Evolutionary conservation across 73 alveolate genomes (phyloP), one percentile per base, ranked within the genome.

Genomic region (Paramecium pentaurelia): DNA sequence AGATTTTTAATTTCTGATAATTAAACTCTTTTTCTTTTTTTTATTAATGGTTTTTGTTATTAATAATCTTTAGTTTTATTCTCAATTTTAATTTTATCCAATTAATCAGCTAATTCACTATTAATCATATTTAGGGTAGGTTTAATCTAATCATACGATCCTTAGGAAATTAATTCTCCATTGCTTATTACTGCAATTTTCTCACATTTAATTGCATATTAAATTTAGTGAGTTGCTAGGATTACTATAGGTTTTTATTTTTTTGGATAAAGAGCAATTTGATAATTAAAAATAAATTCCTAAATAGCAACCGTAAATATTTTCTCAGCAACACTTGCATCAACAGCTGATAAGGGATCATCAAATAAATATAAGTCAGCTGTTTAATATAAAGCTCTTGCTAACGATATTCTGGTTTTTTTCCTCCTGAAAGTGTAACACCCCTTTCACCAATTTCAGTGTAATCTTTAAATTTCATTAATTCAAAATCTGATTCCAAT

Each of bases 401-500:
- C 98, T 38, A 97, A 87, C 5, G 97, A 70, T 12, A 96, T 95
- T 93, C 98, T 95, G 0, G 96, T 93, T 95, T 96, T 95, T 92
- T 97, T 71, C 98, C 98, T 64, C 98, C 98, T 37, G 96, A 91
- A 58, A 96, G 51, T 58, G 95, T 96, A 1, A 93, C 91, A 10
- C 98, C 98, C 71, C 93, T 96, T 88, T 95, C 97, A 4, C 98
- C 98, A 58, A 96, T 96, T 95, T 96, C 98, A 25, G 98, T 96
- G 18, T 60, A 83, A 89, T 96, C 98, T 1, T 96, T 93, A 14
- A 87, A 93, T 44, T 95, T 93, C 28, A 96, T 88, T 42, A 85
- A 18, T 42, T 89, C 60, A 45, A 96, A 73, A 96, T 96, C 98
- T 16, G 68, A 92, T 25, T 86, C 71, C 71, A 96, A 88, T 60